Evolutionary conservation across 352 stramenopile genomes (phyloP).

Genomic region (Phytophthora podocarpi): DNA sequence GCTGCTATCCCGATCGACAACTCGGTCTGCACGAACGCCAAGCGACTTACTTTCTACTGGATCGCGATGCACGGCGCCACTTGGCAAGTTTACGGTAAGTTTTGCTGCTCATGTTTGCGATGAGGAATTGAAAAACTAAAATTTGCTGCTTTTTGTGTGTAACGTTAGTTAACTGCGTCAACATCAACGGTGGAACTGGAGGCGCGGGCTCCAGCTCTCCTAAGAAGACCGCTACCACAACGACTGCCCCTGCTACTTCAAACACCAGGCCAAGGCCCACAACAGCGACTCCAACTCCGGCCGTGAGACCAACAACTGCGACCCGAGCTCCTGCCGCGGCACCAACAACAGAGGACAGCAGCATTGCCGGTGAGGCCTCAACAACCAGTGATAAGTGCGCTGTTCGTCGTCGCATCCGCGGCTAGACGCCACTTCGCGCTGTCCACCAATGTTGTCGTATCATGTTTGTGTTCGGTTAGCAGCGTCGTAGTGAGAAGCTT

Average conservation of each 20-base stretch:
- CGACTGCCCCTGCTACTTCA: conserved; percentile 10
- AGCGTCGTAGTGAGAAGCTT: neutral
- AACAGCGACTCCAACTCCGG: conserved; percentile 1
- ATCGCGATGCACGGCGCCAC: conserved; percentile 48
- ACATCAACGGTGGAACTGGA: conserved; percentile 26
- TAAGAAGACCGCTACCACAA: conserved; percentile 1
- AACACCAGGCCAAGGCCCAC: conserved; percentile 6
- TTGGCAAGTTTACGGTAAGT: conserved; percentile 64
- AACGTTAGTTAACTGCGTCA: conserved; percentile 39
- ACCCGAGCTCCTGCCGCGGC: neutral
- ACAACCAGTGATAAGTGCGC: conserved; percentile 13
- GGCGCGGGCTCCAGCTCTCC: conserved; percentile 7
- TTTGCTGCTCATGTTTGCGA: neutral
- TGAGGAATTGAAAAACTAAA: conserved; percentile 6
- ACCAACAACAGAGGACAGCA: neutral
- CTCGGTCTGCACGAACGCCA: conserved; percentile 39
- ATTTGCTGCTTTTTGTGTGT: neutral
- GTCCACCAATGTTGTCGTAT: neutral
- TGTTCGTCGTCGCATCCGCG: conserved; percentile 22
- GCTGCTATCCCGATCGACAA: conserved; percentile 44
- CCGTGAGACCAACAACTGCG: neutral
- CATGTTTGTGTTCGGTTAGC: conserved; percentile 6
- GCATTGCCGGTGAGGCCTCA: neutral
- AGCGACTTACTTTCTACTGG: conserved; percentile 60
- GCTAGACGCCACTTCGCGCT: neutral